These are phyloP conservation scores for Pecoramyces ruminantium DNA, from an alignment of 192 early-diverging fungal species.

Conservation along the genomic window DNA sequence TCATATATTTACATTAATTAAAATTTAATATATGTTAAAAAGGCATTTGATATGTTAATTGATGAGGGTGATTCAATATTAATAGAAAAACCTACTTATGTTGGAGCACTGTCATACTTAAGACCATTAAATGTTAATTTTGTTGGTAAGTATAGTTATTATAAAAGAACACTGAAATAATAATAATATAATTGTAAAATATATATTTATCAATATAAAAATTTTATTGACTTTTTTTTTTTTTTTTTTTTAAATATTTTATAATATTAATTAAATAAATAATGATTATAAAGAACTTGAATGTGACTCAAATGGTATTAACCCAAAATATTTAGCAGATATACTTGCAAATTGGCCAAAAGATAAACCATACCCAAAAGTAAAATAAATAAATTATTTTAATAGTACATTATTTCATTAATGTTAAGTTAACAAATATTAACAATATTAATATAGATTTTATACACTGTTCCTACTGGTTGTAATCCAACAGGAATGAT, in stretches of 20 bases:
- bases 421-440: too few species aligned
- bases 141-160: neutral
- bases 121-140: neutral
- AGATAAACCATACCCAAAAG: neutral
- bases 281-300: neutral
- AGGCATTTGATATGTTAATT: neutral
- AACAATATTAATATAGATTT: neutral
- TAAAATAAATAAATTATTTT: neutral
- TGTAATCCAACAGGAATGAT: slow-evolving; percentile 82
- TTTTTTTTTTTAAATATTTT: too few species aligned
- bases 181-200: too few species aligned
- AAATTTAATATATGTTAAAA: too few species aligned
- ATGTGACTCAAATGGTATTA: neutral
- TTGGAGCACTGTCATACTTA: neutral
- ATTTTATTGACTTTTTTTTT: too few species aligned
- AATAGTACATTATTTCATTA: too few species aligned
- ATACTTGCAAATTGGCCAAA: neutral
- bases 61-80: neutral
- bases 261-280: too few species aligned
- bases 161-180: too few species aligned
- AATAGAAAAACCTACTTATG: neutral
- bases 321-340: neutral
- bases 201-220: too few species aligned
- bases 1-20: too few species aligned
- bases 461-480: slow-evolving; percentile 72